Evolutionary conservation across 179 eudicot genomes (phyloP).

Genomic region (Beta macrorhiza): DNA sequence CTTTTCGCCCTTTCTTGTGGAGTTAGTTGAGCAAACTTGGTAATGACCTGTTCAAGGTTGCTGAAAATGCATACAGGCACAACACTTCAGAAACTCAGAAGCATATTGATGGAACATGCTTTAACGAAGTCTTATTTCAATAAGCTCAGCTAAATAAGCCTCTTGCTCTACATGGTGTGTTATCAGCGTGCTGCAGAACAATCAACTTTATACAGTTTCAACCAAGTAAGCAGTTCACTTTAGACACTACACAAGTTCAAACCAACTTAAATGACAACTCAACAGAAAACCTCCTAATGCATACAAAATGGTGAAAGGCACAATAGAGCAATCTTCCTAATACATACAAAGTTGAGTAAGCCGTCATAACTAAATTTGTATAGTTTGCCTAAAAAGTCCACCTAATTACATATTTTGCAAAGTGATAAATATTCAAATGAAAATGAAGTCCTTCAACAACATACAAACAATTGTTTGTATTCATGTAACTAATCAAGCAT

Average conservation of each 20-base stretch:
- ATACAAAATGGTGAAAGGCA: not conserved
- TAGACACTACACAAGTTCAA: not conserved
- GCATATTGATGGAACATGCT: not conserved
- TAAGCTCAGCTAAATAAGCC: not conserved
- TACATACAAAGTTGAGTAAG: not conserved
- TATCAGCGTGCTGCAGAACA: not conserved
- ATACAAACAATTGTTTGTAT: not conserved
- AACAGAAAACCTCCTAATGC: not conserved
- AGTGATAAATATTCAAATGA: not conserved
- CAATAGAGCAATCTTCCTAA: not conserved
- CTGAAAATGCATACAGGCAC: constrained; percentile 42
- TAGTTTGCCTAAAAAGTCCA: not conserved
- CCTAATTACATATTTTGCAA: not conserved
- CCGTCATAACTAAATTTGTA: not conserved
- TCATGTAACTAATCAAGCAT: not conserved
- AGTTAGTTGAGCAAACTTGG: constrained; percentile 73
- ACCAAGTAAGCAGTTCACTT: not conserved
- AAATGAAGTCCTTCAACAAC: not conserved
- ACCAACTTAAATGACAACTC: not conserved
- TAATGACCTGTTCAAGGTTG: constrained; percentile 79
- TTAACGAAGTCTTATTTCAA: not conserved
- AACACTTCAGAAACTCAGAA: not conserved
- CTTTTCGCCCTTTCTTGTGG: constrained; percentile 87
- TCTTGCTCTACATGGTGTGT: not conserved
- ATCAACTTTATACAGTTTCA: not conserved